phyloP scores from a whole-genome alignment of 805 yeast genomes.

The Pichia paraexigua region DNA sequence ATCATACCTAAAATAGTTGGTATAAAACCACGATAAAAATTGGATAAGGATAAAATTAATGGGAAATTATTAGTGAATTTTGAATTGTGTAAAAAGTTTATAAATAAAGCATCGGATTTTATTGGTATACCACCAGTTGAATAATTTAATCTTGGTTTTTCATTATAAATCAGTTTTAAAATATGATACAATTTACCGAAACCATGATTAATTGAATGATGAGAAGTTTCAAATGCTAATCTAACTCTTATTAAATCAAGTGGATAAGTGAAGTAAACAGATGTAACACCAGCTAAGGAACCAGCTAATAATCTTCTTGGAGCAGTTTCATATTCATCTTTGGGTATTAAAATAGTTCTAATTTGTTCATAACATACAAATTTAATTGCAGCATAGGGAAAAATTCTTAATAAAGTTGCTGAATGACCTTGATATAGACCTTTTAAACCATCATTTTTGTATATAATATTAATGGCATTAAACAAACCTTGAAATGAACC shows the following conservation, averaged over 20 bases:
- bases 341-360: slow-evolving; percentile 69
- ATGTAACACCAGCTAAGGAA: slow-evolving; percentile 77
- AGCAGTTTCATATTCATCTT: slow-evolving; percentile 67
- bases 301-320: slow-evolving; percentile 79
- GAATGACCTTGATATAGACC: slow-evolving; percentile 96
- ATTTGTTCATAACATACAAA: slow-evolving; percentile 95
- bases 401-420: slow-evolving; percentile 81
- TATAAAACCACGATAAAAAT: slow-evolving; percentile 89
- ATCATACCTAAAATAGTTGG: slow-evolving; percentile 94
- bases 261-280: slow-evolving; percentile 88
- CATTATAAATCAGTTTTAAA: slow-evolving; percentile 26
- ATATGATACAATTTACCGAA: slow-evolving; percentile 28
- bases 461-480: slow-evolving; percentile 63
- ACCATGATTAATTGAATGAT: slow-evolving; percentile 19
- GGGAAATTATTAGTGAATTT: slow-evolving; percentile 15
- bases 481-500: slow-evolving; percentile 75
- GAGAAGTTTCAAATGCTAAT: slow-evolving; percentile 76
- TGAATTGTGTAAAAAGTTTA: slow-evolving; percentile 23
- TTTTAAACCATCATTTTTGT: slow-evolving; percentile 55
- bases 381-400: slow-evolving; percentile 96
- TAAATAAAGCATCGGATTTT: slow-evolving; percentile 24
- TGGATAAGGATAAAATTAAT: slow-evolving; percentile 36
- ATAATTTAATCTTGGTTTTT: slow-evolving; percentile 25
- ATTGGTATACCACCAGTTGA: slow-evolving; percentile 23
- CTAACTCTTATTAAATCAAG: slow-evolving; percentile 85